phyloP scores from a whole-genome alignment of 805 yeast genomes.

The Myxozyma sirexii region DNA sequence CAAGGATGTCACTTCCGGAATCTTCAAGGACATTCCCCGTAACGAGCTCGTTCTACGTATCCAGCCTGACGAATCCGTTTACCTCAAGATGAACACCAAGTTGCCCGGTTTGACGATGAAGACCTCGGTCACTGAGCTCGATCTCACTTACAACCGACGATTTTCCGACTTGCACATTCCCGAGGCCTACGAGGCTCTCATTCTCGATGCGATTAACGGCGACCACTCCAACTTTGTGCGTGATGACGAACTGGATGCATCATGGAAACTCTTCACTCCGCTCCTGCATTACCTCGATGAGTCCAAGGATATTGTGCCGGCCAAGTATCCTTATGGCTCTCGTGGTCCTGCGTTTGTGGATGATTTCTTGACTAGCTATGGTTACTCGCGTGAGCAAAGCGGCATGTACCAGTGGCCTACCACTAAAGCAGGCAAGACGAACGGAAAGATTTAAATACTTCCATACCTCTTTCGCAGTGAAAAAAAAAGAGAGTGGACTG shows the following conservation, averaged over 20 bases:
- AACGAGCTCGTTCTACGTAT: slow-evolving; percentile 92
- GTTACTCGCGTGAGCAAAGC: slow-evolving; percentile 66
- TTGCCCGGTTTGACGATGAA: slow-evolving; percentile 86
- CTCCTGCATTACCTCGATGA: slow-evolving; percentile 78
- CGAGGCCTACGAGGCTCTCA: slow-evolving; percentile 95
- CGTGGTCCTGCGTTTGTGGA: slow-evolving; percentile 78
- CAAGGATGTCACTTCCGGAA: slow-evolving; percentile 80
- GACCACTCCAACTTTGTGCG: slow-evolving; percentile 97
- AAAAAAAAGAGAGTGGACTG: not conserved
- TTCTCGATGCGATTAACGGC: slow-evolving; percentile 85
- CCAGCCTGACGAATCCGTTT: slow-evolving; percentile 94
- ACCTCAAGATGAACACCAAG: slow-evolving; percentile 89
- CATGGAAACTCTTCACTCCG: slow-evolving; percentile 94
- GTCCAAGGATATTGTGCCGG: slow-evolving; percentile 65
- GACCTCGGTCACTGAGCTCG: slow-evolving; percentile 85
- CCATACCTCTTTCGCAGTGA: not conserved
- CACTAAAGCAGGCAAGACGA: slow-evolving; percentile 26
- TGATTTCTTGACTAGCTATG: slow-evolving; percentile 65
- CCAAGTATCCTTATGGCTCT: slow-evolving; percentile 80
- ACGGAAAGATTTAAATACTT: slow-evolving; percentile 26
- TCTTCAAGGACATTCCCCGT: slow-evolving; percentile 77
- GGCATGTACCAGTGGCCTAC: slow-evolving; percentile 86
- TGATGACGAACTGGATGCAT: slow-evolving; percentile 92
- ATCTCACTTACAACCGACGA: slow-evolving; percentile 78
- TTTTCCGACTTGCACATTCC: slow-evolving; percentile 92